A percentile compares a stretch with the other conserved stretches of the same genome.
phyloP scores from a whole-genome alignment of 2,329 filamentous ascomycete species.

The Calonectria hawksworthii region DNA sequence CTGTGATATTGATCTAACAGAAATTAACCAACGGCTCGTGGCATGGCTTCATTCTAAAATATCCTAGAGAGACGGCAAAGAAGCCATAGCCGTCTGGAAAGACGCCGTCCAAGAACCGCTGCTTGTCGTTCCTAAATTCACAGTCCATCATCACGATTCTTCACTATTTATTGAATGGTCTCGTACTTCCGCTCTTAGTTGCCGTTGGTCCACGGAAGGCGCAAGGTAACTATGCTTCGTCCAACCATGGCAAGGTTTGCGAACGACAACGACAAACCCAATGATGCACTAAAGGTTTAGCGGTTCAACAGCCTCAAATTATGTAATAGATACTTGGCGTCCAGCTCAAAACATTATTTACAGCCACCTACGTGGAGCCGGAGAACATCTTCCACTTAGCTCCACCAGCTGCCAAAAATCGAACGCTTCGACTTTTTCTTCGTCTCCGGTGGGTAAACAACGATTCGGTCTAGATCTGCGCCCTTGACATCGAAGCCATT shows the following conservation, averaged over 20 bases:
- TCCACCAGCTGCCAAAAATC: not conserved
- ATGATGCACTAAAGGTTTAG: not conserved
- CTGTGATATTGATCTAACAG: not conserved
- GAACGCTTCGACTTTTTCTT: slow-evolving; percentile 31
- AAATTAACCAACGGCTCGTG: not conserved
- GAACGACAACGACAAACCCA: no score
- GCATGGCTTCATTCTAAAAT: not conserved
- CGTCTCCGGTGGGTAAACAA: slow-evolving; percentile 70
- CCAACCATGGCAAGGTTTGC: not conserved
- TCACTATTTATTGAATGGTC: not conserved
- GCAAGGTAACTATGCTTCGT: not conserved
- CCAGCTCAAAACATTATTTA: not conserved
- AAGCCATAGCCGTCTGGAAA: not conserved
- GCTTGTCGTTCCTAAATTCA: not conserved
- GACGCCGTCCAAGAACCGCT: not conserved
- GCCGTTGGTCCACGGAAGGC: not conserved
- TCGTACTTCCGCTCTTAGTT: not conserved
- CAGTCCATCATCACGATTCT: not conserved
- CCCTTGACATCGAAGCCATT: slow-evolving; percentile 71
- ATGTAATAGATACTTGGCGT: not conserved
- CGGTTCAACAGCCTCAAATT: not conserved
- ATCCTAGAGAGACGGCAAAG: not conserved
- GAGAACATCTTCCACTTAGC: not conserved
- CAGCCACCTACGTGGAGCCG: not conserved
- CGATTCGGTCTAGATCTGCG: slow-evolving; percentile 70